Percentiles rank a stretch among this genome's conserved stretches.
Evolutionary conservation across 2,329 filamentous ascomycete species (phyloP).

Genomic region (Alternaria sp.): DNA sequence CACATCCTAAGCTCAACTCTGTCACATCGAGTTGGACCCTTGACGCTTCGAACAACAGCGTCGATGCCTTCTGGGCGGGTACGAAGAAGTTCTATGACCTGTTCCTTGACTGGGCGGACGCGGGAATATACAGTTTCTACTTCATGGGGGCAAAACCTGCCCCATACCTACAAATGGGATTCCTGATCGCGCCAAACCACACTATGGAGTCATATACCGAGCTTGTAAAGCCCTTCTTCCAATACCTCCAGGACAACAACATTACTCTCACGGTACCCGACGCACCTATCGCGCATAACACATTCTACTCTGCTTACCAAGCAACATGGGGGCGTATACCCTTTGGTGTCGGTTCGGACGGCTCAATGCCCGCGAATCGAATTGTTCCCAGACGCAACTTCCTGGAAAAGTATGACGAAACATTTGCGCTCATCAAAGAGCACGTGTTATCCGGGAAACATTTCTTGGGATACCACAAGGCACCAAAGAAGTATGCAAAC

Average conservation of each 20-base stretch:
- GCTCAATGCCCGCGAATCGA: constrained; percentile 33
- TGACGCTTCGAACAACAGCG: constrained; percentile 18
- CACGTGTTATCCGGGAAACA: constrained; percentile 20
- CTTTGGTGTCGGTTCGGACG: constrained; percentile 25
- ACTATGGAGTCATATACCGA: constrained; percentile 16
- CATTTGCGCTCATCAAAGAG: constrained; percentile 51
- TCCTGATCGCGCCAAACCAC: constrained; percentile 26
- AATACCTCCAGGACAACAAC: constrained; percentile 14
- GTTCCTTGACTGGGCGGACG: constrained; percentile 21
- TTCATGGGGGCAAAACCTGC: constrained; percentile 18
- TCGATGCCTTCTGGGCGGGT: constrained; percentile 27
- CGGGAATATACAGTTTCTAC: constrained; percentile 25
- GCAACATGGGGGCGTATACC: constrained; percentile 22
- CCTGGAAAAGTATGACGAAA: constrained; percentile 29
- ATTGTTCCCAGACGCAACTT: constrained; percentile 38
- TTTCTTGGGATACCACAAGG: constrained; percentile 24
- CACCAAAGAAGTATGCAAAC: constrained; percentile 16
- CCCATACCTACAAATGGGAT: constrained; percentile 17
- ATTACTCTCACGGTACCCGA: constrained; percentile 30
- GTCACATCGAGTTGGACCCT: constrained; percentile 33
- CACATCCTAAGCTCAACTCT: constrained; percentile 29
- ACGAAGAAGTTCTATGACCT: constrained; percentile 17
- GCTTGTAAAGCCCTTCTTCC: constrained; percentile 20
- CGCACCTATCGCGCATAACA: constrained; percentile 22
- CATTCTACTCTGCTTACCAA: constrained; percentile 30